Base-by-base conservation (phyloP, 2,329 filamentous ascomycete species). In the Colletotrichum sp. region DNA sequence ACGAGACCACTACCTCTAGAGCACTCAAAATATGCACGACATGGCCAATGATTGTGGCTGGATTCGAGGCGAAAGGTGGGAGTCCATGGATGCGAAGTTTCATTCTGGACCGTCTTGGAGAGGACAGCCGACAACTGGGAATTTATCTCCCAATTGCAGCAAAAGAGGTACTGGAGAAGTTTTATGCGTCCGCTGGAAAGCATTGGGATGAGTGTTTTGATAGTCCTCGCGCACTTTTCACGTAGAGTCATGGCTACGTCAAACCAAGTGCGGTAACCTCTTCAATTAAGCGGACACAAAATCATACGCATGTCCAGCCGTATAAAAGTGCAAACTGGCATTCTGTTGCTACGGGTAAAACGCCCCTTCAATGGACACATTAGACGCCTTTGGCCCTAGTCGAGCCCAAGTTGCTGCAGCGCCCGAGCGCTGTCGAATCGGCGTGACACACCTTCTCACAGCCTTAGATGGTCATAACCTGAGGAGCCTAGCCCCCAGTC, bases 31-130 rank as follows among this genome's bases (percentile, higher is more conserved):
- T 32, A 24, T 75, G 69, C 24, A 32, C 36, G 2, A 36, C 52
- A 36, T 75, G 72, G 72, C 72, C 72, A 4, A n/a, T 75, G 8
- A 68, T 72, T 21, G 72, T 75, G n/a, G 72, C 72, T 8, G 72
- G 72, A 1, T 74, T 74, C 3, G 75, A 69, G 12, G 71, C 71
- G 0, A 74, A 76, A 8, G 39, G 7, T 16, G 63, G 32, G 2
- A 39, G 32, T 52, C 24, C 10, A 0, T 34, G 49, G 63, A 21
- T 36, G 26, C 52, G 30, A 59, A 28, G 15, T 1, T 67, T 64
- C 16, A 34, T 74, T 10, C 12, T 55, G 1, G 16, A 12, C 1
- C 68, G 68, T 4, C 9, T 75, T 3, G 62, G 28, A 0, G 64
- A 69, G 0, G 66, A 52, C 4, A 60, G 64, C 8, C 5, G 16